Conservation (phyloP, 2,329 filamentous ascomycete genomes). For the Talaromyces albobiverticillius region DNA sequence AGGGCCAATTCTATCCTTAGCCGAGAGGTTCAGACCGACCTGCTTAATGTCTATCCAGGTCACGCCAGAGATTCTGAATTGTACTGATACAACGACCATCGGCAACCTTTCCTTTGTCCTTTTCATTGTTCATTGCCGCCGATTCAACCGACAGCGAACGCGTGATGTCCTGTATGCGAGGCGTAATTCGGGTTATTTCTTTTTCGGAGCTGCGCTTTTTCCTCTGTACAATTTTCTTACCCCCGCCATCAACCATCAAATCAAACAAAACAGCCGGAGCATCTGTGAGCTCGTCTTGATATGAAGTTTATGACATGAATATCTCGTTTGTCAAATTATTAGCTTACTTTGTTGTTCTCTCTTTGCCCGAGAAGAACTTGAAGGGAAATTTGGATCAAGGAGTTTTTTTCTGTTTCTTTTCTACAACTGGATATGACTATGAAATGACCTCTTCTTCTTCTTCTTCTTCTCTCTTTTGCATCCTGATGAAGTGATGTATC, state of each 20-base stretch:
- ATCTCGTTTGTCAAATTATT: background rate
- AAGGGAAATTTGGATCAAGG: conserved; percentile 14
- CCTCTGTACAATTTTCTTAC: conserved; percentile 21
- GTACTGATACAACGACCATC: conserved; percentile 5
- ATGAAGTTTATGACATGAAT: background rate
- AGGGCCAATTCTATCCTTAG: conserved; percentile 24
- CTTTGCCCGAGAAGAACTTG: background rate
- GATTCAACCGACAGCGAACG: background rate
- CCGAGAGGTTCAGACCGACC: background rate
- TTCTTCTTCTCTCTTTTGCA: conserved; percentile 2
- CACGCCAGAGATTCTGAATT: no score
- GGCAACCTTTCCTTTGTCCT: background rate
- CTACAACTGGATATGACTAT: conserved; percentile 5
- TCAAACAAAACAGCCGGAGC: background rate
- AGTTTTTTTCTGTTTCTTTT: conserved; percentile 19
- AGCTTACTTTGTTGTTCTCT: background rate
- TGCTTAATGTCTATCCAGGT: background rate
- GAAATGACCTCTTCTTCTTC: background rate
- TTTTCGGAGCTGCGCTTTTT: conserved; percentile 28
- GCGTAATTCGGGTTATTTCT: conserved; percentile 7
- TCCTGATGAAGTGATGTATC: background rate
- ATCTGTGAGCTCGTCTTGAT: background rate
- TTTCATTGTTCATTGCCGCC: background rate
- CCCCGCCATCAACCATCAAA: background rate
- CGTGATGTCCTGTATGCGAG: background rate